Conservation (phyloP, 2,329 filamentous ascomycete genomes). For the Penicillium frequentans region DNA sequence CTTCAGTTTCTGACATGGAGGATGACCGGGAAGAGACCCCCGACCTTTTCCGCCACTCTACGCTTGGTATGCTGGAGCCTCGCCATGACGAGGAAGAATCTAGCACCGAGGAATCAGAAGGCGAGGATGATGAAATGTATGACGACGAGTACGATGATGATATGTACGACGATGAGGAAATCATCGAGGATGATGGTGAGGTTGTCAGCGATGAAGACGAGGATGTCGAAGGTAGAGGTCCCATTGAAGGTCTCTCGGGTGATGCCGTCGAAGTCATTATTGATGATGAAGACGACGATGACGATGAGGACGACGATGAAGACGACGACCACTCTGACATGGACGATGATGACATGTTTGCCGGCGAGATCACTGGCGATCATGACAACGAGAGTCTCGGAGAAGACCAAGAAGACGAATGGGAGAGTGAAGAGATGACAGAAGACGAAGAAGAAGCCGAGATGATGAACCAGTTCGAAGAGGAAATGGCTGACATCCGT, state of each 20-base stretch:
- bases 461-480: conserved; percentile 46
- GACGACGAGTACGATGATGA: conserved; percentile 85
- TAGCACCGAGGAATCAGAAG: conserved; percentile 66
- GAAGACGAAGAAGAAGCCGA: conserved; percentile 48
- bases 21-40: conserved; percentile 91
- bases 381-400: conserved; percentile 53
- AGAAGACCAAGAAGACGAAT: conserved; percentile 50
- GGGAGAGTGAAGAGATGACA: conserved; percentile 51
- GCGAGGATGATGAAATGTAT: conserved; percentile 89
- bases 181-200: conserved; percentile 76
- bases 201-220: conserved; percentile 87
- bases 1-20: conserved; percentile 84
- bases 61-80: conserved; percentile 89
- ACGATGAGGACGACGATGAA: conserved; percentile 62
- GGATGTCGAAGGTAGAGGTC: conserved; percentile 80
- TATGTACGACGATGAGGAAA: conserved; percentile 88
- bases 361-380: conserved; percentile 56
- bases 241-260: conserved; percentile 63
- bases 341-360: conserved; percentile 52
- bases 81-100: conserved; percentile 78
- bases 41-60: conserved; percentile 94
- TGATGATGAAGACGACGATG: conserved; percentile 66
- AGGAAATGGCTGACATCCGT: conserved; percentile 42
- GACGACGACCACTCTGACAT: conserved; percentile 63
- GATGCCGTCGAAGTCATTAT: conserved; percentile 83